phyloP scores from a whole-genome alignment of 1,139 yeast species.

The Candida pseudoviswanathii region DNA sequence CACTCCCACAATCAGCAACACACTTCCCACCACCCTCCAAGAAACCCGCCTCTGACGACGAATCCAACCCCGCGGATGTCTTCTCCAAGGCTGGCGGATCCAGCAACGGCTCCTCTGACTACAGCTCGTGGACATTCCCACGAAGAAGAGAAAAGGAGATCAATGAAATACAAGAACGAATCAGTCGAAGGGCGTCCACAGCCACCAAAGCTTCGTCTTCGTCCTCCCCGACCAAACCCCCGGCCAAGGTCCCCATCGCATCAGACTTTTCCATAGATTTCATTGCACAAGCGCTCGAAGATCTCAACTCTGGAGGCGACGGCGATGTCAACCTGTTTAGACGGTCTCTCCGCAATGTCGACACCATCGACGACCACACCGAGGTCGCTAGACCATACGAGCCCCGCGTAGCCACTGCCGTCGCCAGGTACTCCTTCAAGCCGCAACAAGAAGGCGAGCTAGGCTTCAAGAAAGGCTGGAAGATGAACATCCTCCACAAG shows the following conservation, averaged over 20 bases:
- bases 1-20: background rate
- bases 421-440: slow-evolving; percentile 70
- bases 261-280: slow-evolving; percentile 52
- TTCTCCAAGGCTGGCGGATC: slow-evolving; percentile 30
- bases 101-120: slow-evolving; percentile 34
- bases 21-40: slow-evolving; percentile 18
- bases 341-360: slow-evolving; percentile 35
- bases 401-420: slow-evolving; percentile 40
- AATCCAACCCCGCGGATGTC: slow-evolving; percentile 23
- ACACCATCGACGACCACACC: slow-evolving; percentile 36
- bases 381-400: slow-evolving; percentile 45
- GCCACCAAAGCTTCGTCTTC: slow-evolving; percentile 12
- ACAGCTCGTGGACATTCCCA: slow-evolving; percentile 53
- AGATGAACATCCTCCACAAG: slow-evolving; percentile 66
- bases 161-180: slow-evolving; percentile 42
- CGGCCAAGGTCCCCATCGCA: slow-evolving; percentile 35
- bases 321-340: slow-evolving; percentile 54
- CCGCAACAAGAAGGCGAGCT: slow-evolving; percentile 84
- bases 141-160: slow-evolving; percentile 40
- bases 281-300: slow-evolving; percentile 64
- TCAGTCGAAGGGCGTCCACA: slow-evolving; percentile 30
- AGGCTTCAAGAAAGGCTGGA: slow-evolving; percentile 71
- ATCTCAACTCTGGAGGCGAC: slow-evolving; percentile 64
- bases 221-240: slow-evolving; percentile 7
- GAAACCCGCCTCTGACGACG: slow-evolving; percentile 22